Evolutionary conservation across 2,329 filamentous ascomycete genomes (phyloP).

Genomic region (Bipolaris bicolor): DNA sequence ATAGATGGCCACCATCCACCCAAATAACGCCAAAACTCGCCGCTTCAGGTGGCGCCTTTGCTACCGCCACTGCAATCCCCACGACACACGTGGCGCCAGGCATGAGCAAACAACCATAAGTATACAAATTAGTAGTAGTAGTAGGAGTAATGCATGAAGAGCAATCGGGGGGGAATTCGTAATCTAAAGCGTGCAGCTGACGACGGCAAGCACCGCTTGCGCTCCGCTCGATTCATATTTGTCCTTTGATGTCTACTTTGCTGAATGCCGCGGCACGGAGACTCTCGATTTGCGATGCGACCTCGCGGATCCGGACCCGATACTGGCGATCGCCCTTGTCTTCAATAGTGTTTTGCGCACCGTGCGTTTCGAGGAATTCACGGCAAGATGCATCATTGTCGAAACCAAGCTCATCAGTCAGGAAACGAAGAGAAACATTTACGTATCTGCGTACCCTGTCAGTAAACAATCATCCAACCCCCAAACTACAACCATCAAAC

Average conservation of each 20-base stretch:
- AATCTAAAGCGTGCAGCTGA: constrained; percentile 8
- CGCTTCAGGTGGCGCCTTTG: constrained; percentile 24
- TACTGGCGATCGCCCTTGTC: constrained; percentile 65
- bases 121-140: constrained; percentile 16
- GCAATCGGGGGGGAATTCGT: constrained; percentile 16
- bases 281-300: constrained; percentile 69
- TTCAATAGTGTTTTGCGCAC: constrained; percentile 76
- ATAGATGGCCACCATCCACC: constrained; percentile 25
- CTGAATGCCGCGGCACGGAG: constrained; percentile 77
- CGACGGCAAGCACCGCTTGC: constrained; percentile 12
- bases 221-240: constrained; percentile 70
- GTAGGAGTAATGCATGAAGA: constrained; percentile 20
- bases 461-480: constrained; percentile 45
- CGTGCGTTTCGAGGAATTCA: constrained; percentile 85
- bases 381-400: constrained; percentile 89
- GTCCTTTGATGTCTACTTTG: constrained; percentile 95
- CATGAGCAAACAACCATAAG: constrained; percentile 7
- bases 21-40: constrained; percentile 30
- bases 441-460: constrained; percentile 75
- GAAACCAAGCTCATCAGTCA: constrained; percentile 95
- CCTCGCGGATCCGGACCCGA: constrained; percentile 67
- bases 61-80: background rate
- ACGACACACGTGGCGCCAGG: constrained; percentile 24
- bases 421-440: constrained; percentile 84
- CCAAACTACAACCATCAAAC: constrained; percentile 49